A percentile compares a stretch with the other conserved stretches of the same genome.
phyloP scores from a whole-genome alignment of 2,329 filamentous ascomycete genomes.

The Cryoendolithus antarcticus region DNA sequence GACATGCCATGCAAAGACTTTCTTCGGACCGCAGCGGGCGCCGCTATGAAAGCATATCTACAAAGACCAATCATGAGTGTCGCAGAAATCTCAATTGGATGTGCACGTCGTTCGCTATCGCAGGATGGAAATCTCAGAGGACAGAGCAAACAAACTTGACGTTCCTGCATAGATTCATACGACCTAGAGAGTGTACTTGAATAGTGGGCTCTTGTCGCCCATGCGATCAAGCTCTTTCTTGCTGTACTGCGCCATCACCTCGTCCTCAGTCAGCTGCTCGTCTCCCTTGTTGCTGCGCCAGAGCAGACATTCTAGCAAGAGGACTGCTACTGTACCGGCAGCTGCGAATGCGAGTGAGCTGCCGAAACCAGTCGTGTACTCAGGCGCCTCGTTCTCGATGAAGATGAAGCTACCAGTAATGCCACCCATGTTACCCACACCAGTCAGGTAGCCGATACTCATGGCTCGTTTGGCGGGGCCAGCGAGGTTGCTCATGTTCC shows the following conservation, averaged over 20 bases:
- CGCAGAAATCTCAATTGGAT: no score
- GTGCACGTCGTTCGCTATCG: no score
- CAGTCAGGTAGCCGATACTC: constrained; percentile 28
- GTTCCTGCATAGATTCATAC: no score
- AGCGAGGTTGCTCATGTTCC: constrained; percentile 21
- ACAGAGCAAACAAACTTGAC: no score
- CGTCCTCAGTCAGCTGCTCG: constrained; percentile 23
- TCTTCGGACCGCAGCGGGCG: no score
- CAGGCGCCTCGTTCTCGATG: constrained; percentile 23
- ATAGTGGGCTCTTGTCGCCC: constrained; percentile 28
- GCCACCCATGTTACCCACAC: constrained; percentile 29
- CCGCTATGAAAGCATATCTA: no score
- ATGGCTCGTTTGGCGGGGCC: constrained; percentile 25
- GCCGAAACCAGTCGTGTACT: constrained; percentile 26
- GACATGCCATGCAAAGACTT: no score
- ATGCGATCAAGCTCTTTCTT: constrained; percentile 25
- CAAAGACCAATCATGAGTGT: no score
- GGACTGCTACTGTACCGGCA: constrained; percentile 13
- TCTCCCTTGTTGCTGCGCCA: constrained; percentile 24
- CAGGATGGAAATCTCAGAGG: no score
- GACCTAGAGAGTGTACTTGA: constrained; percentile 26
- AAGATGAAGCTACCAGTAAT: constrained; percentile 29
- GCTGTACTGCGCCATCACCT: constrained; percentile 22
- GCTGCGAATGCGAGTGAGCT: constrained; percentile 19
- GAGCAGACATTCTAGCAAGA: constrained; percentile 20